phyloP scores from a whole-genome alignment of 2,329 filamentous ascomycete species.

The Pyrenophora graminea region DNA sequence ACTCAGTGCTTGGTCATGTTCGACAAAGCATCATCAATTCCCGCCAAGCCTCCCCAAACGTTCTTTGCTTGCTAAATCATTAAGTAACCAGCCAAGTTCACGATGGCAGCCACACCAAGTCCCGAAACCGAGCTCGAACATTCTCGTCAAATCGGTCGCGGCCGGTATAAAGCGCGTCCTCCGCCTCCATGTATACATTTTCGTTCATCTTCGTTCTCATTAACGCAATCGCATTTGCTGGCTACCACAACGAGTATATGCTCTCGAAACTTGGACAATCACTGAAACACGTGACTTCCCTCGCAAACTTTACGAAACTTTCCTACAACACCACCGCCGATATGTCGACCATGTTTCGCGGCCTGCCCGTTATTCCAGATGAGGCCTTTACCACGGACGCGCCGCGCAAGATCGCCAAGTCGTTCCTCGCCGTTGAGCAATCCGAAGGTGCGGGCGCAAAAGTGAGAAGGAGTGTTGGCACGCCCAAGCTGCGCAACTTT shows the following conservation, averaged over 20 bases:
- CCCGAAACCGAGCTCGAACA: constrained; percentile 28
- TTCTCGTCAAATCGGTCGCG: constrained; percentile 32
- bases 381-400: constrained; percentile 45
- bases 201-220: constrained; percentile 50
- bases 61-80: constrained; percentile 31
- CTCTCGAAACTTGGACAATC: constrained; percentile 43
- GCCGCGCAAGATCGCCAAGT: constrained; percentile 77
- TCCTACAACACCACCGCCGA: constrained; percentile 32
- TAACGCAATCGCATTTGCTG: constrained; percentile 46
- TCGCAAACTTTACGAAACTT: constrained; percentile 18
- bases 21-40: constrained; percentile 21
- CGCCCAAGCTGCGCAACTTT: constrained; percentile 79
- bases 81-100: constrained; percentile 32
- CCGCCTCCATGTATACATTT: constrained; percentile 44
- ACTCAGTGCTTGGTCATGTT: constrained; percentile 26
- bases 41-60: constrained; percentile 11
- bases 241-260: constrained; percentile 50
- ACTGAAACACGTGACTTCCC: constrained; percentile 36
- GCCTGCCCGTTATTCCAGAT: constrained; percentile 55
- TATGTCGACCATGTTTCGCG: constrained; percentile 49
- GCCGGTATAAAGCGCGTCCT: constrained; percentile 41
- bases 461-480: constrained; percentile 87
- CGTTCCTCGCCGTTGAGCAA: constrained; percentile 83
- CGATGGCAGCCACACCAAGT: constrained; percentile 20
- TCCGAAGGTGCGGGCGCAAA: constrained; percentile 85